Evolutionary conservation across 1,284 basidiomycete genomes (phyloP), one percentile per base, ranked within the genome.

Genomic region (Moesziomyces globuligerus): DNA sequence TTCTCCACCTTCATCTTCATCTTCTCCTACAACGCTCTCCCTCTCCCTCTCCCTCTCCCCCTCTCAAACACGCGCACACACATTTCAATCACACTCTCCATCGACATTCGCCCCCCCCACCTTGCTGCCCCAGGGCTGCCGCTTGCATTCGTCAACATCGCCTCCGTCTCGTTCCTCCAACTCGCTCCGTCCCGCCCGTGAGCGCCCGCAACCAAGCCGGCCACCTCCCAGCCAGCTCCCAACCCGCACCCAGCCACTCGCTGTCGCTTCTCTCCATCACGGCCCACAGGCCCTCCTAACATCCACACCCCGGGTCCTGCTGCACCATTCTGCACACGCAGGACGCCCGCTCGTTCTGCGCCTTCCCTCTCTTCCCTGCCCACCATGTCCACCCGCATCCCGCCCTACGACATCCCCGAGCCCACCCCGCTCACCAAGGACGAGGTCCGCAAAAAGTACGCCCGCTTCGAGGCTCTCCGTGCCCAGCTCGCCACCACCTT

Each of bases 251-350:
- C 26, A 46, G 57, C 49, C 64, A 17, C 13, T 18, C 49, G 46
- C 57, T 56, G 4, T 29, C 38, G 24, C 29, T 9, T 37, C 4
- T 36, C 42, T 41, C 25, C 20, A 67, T 67, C 64, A 60, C 57
- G 64, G 52, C 64, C 64, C 48, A 46, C 50, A 60, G 57, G 65
- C 65, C 65, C 32, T 60, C 42, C 64, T 37, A 23, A 18, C 26
- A n/a, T 1, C 36, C 25, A 3, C 38, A 11, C 18, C 25, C 9
- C 20, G 42, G 21, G 53, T 60, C 57, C 65, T 61, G 57, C 57
- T 24, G 65, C 65, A 68, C 65, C 58, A 68, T 61, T 68, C 65
- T 68, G 65, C 65, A 61, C 49, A 50, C 57, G 57, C 65, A 60
- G 52, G 52, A 53, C 57, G n/a, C 20, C 23, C 26, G 29, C 41